Conservation (phyloP, 1,139 yeast species). For the Yamadazyma taylorii region DNA sequence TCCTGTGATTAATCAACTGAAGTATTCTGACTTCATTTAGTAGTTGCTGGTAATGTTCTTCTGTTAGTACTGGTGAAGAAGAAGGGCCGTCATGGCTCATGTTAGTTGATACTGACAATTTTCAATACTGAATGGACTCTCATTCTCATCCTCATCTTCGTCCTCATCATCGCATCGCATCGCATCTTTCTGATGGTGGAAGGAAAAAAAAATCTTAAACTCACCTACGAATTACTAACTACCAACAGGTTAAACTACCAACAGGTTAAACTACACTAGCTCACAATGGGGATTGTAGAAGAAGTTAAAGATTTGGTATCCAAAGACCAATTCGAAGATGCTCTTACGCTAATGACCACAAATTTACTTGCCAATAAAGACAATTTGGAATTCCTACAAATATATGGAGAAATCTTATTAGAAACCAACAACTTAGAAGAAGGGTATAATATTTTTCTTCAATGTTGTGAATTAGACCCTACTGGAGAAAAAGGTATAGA, state of each 20-base stretch:
- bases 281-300: conserved; percentile 15
- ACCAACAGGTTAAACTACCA: no score
- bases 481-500: conserved; percentile 64
- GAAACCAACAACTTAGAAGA: conserved; percentile 78
- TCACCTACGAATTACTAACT: no score
- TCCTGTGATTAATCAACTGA: conserved; percentile 66
- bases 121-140: no score
- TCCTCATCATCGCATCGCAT: background rate
- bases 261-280: no score
- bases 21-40: conserved; percentile 55
- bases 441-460: conserved; percentile 66
- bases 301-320: conserved; percentile 34
- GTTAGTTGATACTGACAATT: no score
- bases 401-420: conserved; percentile 71
- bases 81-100: no score
- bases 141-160: no score
- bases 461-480: conserved; percentile 71
- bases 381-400: conserved; percentile 34
- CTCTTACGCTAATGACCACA: conserved; percentile 36
- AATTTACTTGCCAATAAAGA: conserved; percentile 26
- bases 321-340: conserved; percentile 42
- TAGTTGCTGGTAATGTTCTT: conserved; percentile 1
- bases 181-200: conserved; percentile 5
- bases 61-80: no score
- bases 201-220: conserved; percentile 3